phyloP scores from a whole-genome alignment of 108 stramenopile genomes.

The Cyclostephanos tholiformis region DNA sequence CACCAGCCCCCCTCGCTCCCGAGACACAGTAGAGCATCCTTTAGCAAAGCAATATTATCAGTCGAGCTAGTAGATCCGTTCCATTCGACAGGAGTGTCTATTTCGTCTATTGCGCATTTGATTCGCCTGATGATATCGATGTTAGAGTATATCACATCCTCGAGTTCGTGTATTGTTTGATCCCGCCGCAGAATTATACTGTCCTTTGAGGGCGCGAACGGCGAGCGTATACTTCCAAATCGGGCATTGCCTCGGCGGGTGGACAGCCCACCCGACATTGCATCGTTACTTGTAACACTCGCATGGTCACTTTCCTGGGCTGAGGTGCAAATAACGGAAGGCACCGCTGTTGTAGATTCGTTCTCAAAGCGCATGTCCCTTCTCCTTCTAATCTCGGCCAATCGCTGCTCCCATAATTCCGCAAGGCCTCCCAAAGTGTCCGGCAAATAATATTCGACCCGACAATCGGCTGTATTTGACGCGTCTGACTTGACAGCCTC shows the following conservation, averaged over 20 bases:
- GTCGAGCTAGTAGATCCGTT: not conserved
- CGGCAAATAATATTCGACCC: not conserved
- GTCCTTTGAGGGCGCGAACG: not conserved
- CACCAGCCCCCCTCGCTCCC: not conserved
- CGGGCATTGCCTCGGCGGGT: not conserved
- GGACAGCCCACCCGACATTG: not conserved
- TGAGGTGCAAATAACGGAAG: not conserved
- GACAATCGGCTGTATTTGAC: not conserved
- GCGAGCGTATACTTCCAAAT: not conserved
- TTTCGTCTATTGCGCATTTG: not conserved
- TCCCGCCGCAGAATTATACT: not conserved
- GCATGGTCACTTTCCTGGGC: not conserved
- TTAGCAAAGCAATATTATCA: not conserved
- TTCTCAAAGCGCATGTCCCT: not conserved
- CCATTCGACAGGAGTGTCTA: not conserved
- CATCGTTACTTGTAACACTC: not conserved
- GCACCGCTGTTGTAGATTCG: not conserved
- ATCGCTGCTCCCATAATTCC: not conserved
- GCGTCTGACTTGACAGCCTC: not conserved
- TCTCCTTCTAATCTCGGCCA: not conserved
- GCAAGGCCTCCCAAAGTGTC: not conserved
- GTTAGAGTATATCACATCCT: not conserved
- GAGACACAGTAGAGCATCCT: not conserved
- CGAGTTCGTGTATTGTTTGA: not conserved
- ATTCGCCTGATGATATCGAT: not conserved